Base-by-base conservation (phyloP, 2,329 filamentous ascomycete genomes). In the Alternaria atra region DNA sequence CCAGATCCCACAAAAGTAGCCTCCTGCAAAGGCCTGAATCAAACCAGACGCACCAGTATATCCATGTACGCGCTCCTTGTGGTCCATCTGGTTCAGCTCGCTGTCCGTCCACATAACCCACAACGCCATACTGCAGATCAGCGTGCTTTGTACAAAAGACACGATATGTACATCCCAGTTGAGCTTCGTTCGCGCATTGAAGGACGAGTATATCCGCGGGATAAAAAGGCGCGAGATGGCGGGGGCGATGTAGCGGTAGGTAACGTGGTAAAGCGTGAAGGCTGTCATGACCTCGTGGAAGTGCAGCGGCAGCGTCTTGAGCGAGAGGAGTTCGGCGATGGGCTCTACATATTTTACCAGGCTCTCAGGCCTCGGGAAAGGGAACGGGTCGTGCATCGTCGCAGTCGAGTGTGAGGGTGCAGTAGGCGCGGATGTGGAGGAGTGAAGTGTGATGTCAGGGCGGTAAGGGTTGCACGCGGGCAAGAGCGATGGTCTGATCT, bases 121-220 rank as follows among this genome's bases (percentile, higher is more conserved):
- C 15, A 95, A 80, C n/a, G 91, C 90, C 32, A 94, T 80, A 48
- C 69, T 76, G 77, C 90, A 92, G 80, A 96, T 91, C 56, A 92
- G 80, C 32, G 84, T 82, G 75, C 89, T 90, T 84, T 96, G 92
- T 57, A 92, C 83, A 68, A 95, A 85, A n/a, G 91, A 93, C 32
- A 95, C 92, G 56, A 94, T 89, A 75, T 94, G 92, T 25, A 93
- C 90, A 77, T 96, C 89, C 92, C 92, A 95, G 83, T 91, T 95
- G 64, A 93, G 83, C 74, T 85, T 86, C 58, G 90, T 91, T 56
- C 86, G 84, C 27, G 82, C 80, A 50, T 88, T 86, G 68, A 92
- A 84, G 48, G 80, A 79, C 32, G 82, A 76, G 80, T 95, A 95
- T 68, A 86, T 83, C 46, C 82, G 74, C 17, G 90, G 87, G 65